Evolutionary conservation across 2,329 filamentous ascomycete species (phyloP).

Genomic region (Coleophoma eucalyptorum): DNA sequence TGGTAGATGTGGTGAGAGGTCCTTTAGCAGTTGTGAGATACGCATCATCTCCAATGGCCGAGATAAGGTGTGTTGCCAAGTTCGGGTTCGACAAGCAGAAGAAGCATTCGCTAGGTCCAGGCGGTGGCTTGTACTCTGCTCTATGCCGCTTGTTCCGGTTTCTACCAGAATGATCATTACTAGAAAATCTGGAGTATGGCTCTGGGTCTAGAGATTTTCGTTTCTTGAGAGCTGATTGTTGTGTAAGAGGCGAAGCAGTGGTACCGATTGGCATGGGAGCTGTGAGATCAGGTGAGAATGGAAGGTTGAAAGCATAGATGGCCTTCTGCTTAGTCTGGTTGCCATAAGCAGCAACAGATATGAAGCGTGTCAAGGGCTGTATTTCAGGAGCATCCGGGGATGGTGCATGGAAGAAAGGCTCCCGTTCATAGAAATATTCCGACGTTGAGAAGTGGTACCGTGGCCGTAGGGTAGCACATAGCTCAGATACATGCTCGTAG

Average conservation of each 20-base stretch:
- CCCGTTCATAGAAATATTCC: slow-evolving; percentile 72
- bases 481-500: slow-evolving; percentile 69
- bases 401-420: slow-evolving; percentile 77
- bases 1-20: slow-evolving; percentile 68
- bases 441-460: slow-evolving; percentile 84
- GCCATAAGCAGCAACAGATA: slow-evolving; percentile 77
- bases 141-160: slow-evolving; percentile 39
- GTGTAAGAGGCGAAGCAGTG: slow-evolving; percentile 70
- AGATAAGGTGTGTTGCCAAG: slow-evolving; percentile 81
- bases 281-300: slow-evolving; percentile 55
- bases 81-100: slow-evolving; percentile 91
- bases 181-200: slow-evolving; percentile 51
- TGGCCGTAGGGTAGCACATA: slow-evolving; percentile 79
- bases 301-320: slow-evolving; percentile 74
- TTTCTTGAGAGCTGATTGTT: slow-evolving; percentile 50
- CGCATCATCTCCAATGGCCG: slow-evolving; percentile 79
- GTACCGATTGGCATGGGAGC: slow-evolving; percentile 63
- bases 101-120: slow-evolving; percentile 79
- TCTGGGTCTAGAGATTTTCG: slow-evolving; percentile 38
- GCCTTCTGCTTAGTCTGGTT: slow-evolving; percentile 76
- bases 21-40: slow-evolving; percentile 94
- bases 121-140: slow-evolving; percentile 48
- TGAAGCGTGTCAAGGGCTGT: slow-evolving; percentile 75
- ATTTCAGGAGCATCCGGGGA: slow-evolving; percentile 47
- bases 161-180: slow-evolving; percentile 35